Evolutionary conservation across 805 yeast genomes (phyloP), one percentile per base, ranked within the genome.

Genomic region (Sugiyamaella mastotermitis): DNA sequence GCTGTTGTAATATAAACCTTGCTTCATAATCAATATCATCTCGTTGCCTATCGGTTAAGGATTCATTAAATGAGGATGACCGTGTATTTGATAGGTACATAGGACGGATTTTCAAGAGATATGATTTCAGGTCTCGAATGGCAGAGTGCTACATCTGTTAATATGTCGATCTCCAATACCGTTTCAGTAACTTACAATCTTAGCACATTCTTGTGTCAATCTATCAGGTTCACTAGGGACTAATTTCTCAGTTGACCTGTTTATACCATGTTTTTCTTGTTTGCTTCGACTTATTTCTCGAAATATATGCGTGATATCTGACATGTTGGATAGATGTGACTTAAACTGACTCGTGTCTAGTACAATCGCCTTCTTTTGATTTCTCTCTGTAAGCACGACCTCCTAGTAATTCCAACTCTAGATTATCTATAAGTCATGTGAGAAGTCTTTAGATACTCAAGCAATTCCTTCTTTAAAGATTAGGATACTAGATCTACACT

Each of bases 1-100:
- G 62, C 17, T 47, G 46, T 45, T 64, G 66, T 15, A 64, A 37
- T 29, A 61, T 51, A 25, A 50, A 41, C n/a, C 59, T 49, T 18
- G 64, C 56, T 27, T 60, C 64, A 40, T 58, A 60, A 46, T 65
- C 69, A 19, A 64, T 55, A 22, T 61, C 64, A 46, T 63, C 66
- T 17, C 60, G 45, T 31, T 65, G 64, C 14, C 52, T 43, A 19
- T 61, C 65, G 8, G 60, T 53, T 43, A 65, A 39, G 25, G 42
- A 26, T 8, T 43, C 45, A n/a, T 36, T 31, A 26, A 32, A 26
- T 3, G 48, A 37, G 9, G 51, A 28, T 10, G 46, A 35, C 25
- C 38, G 45, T 1, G 42, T 23, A 17, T 51, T 42, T 2, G 61
- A 57, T 11, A 61, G 46, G 38, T 61, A 61, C 21, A 52, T 40